Base-by-base conservation (phyloP, 2,329 filamentous ascomycete species). In the Verticillium albo-atrum region DNA sequence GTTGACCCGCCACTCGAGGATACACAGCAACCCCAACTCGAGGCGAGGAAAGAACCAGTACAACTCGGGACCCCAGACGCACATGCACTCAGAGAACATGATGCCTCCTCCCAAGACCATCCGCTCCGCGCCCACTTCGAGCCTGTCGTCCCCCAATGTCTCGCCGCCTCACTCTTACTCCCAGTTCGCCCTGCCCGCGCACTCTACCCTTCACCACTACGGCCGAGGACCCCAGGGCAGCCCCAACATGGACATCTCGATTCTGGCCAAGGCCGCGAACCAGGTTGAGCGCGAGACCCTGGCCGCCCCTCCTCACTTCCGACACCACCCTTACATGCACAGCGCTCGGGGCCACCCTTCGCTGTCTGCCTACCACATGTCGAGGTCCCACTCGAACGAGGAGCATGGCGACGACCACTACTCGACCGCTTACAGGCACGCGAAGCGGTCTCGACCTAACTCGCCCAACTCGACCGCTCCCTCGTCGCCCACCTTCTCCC, bases 11-110 rank as follows among this genome's bases (percentile, higher is more conserved):
- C 94, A 99, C 78, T 97, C 94, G 73, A 87, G 94, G 74, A 99
- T 99, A 79, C 94, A 99, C 85, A 97, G 91, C 86, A 99, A 98
- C 78, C 94, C 95, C 61, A 98, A 98, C 82, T 97, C 93, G 60
- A 85, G 95, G 72, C 83, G 94, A 71, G 93, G 92, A 66, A 96
- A 96, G 82, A 97, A 97, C 35, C 72, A 74, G 63, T 71, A 72
- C 60, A 71, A 73, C 65, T 66, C 58, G 50, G 61, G 61, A 52
- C 61, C 61, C 32, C 70, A 74, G 60, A 77, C 78, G 58, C 75
- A 79, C 59, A 74, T 83, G 67, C 77, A 78, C 62, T 75, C 77
- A 73, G 75, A 87, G 76, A 81, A 78, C 66, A 90, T 92, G 85
- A 93, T 96, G 87, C 89, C 89, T 61, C 89, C 89, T 37, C 89